Conservation (phyloP, 257 asterid genomes). For the Nemophila menziesii region DNA sequence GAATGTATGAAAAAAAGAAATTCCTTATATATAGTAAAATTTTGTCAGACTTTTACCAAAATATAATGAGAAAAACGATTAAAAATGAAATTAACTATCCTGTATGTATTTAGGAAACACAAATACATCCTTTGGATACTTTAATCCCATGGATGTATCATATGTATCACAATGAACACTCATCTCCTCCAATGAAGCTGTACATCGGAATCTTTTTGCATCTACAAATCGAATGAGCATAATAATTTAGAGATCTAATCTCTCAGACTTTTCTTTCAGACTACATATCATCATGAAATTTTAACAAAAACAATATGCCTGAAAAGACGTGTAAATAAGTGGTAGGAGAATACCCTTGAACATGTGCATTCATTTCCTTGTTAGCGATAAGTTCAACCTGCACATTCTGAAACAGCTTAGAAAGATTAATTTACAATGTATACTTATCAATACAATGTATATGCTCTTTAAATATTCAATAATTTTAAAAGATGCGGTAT, state of each 20-base stretch:
- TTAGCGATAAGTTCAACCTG: conserved; percentile 6
- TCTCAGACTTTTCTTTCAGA: too few species aligned
- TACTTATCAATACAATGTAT: too few species aligned
- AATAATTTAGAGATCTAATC: too few species aligned
- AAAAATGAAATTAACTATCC: too few species aligned
- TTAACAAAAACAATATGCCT: neutral
- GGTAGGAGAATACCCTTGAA: conserved; percentile 29
- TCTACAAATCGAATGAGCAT: conserved; percentile 17
- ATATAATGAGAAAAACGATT: too few species aligned
- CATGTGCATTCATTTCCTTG: conserved; percentile 17
- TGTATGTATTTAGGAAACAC: conserved; percentile 7
- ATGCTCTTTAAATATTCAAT: too few species aligned
- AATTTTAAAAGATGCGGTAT: too few species aligned
- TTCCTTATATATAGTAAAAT: too few species aligned
- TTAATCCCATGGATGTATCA: conserved; percentile 8
- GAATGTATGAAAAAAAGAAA: too few species aligned
- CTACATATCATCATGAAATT: neutral
- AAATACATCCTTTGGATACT: conserved; percentile 3
- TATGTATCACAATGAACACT: conserved; percentile 6
- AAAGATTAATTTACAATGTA: conserved; percentile 15
- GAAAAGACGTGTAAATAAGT: too few species aligned
- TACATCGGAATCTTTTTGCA: conserved; percentile 25
- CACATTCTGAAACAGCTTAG: conserved; percentile 14
- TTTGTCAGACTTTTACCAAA: too few species aligned
- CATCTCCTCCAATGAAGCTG: conserved; percentile 17